Base-by-base conservation (phyloP, 768 basidiomycete genomes). In the Xerocomus brunneocitrinus region DNA sequence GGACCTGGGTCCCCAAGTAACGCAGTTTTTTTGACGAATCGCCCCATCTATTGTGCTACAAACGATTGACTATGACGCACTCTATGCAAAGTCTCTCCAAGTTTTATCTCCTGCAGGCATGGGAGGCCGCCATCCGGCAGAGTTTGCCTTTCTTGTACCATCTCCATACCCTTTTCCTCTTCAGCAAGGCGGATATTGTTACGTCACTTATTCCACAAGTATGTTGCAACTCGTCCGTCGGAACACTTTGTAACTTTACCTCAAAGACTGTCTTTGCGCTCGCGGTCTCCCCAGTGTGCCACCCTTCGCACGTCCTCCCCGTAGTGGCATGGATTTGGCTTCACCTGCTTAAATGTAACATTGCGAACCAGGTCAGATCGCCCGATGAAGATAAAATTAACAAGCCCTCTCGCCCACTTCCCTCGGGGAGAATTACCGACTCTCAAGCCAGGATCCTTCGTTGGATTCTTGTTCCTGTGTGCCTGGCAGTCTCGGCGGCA, bases 321-420 rank as follows among this genome's bases (percentile, higher is more conserved):
- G 56, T 63, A 2, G 55, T 71, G 2, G 46, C 66, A 27, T 78
- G 77, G 77, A 68, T 74, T 13, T 77, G 72, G 73, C 55, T 76
- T 8, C 75, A 79, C 50, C 56, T 77, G 25, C 57, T 77, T 1
- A 68, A 67, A 27, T 75, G 71, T 61, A 64, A 70, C 43, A 55
- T 76, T 19, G 62, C 71, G 12, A 78, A 78, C 50, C 77, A 76
- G 62, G 63, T 64, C 16, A 60, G 67, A 38, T 61, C 64, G 40
- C 63, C 65, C 8, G 68, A 70, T 22, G 77, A 78, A 58, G 77
- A 78, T 50, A 62, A 53, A 25, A 51, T 62, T 41, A 77, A 78
- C 49, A 74, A 76, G 42, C 69, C 71, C 2, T 72, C 70, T 60
- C 64, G 77, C 3, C 77, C 77, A 1, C 58, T 78, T 19, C 74